phyloP scores from a whole-genome alignment of 2,329 filamentous ascomycete genomes.

The Colletotrichum sp. region DNA sequence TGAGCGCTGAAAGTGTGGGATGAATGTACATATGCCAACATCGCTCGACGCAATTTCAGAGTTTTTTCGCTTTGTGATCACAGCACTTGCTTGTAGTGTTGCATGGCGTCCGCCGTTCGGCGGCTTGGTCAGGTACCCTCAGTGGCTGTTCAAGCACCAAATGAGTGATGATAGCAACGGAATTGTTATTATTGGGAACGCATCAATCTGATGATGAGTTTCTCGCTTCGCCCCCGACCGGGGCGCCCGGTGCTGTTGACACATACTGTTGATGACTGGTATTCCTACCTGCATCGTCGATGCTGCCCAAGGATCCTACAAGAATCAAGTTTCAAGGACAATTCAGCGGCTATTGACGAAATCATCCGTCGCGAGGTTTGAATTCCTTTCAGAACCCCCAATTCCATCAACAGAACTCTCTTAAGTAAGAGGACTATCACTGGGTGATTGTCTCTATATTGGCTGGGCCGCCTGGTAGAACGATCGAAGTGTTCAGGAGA shows the following conservation, averaged over 20 bases:
- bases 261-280: not conserved
- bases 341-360: not conserved
- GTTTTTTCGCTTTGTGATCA: constrained; percentile 1
- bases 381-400: not conserved
- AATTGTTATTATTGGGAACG: not conserved
- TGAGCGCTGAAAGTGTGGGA: not conserved
- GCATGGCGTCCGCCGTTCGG: not conserved
- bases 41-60: constrained; percentile 12
- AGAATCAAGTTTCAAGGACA: not conserved
- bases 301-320: not conserved
- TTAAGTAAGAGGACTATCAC: not conserved
- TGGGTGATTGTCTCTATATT: accelerated
- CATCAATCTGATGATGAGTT: not conserved
- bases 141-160: not conserved
- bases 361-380: not conserved
- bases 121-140: not conserved
- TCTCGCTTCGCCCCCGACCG: not conserved
- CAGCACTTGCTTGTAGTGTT: not conserved
- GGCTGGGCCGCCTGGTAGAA: no score
- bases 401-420: not conserved
- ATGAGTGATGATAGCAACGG: not conserved
- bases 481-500: not conserved
- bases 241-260: not conserved
- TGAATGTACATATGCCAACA: constrained; percentile 16
- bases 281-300: not conserved